Base-by-base conservation (phyloP, 345 rosid species). In the Combretum micranthum region DNA sequence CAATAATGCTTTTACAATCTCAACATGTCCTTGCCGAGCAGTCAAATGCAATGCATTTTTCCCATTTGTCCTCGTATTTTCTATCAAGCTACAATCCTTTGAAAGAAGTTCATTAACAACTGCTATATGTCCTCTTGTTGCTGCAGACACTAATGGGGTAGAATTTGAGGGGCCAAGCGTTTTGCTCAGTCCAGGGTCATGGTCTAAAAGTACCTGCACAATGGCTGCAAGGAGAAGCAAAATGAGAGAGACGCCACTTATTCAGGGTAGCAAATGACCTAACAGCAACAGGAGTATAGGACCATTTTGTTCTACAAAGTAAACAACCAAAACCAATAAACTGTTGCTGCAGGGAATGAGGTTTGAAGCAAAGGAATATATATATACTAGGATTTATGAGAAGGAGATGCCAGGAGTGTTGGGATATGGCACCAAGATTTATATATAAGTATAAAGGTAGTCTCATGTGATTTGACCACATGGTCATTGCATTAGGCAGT, bases 31-130 rank as follows among this genome's bases (percentile, higher is more conserved):
- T 58, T 76, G 97, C 21, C 99, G 75, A 18, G 85, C 96, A 76
- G 97, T 83, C 52, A 87, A 73, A 79, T 93, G 99, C 82, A 93
- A 75, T 0, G 95, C 96, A 52, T 93, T 87, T 73, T 84, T 93
- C 55, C 95, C 86, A 65, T 93, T 93, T 32, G 97, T 80, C 73
- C 84, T 83, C 19, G 96, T 59, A 54, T 74, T 71, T 56, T 85
- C 94, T 25, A 93, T 65, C 72, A 93, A 78, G 75, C 83, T 69
- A 64, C 77, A 81, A 60, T 92, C 94, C 70, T 84, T 89, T 25
- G 85, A 79, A 57, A 93, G 76, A 47, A 93, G 72, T 69, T 87
- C 92, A 65, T 73, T 75, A 56, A 93, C 97, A 12, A 93, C 96
- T 58, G 80, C 82, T 52, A 88, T 81, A 70, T 93, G 97, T 39